phyloP scores from a whole-genome alignment of 2,329 filamentous ascomycete genomes.

The Neopestalotiopsis sp. region DNA sequence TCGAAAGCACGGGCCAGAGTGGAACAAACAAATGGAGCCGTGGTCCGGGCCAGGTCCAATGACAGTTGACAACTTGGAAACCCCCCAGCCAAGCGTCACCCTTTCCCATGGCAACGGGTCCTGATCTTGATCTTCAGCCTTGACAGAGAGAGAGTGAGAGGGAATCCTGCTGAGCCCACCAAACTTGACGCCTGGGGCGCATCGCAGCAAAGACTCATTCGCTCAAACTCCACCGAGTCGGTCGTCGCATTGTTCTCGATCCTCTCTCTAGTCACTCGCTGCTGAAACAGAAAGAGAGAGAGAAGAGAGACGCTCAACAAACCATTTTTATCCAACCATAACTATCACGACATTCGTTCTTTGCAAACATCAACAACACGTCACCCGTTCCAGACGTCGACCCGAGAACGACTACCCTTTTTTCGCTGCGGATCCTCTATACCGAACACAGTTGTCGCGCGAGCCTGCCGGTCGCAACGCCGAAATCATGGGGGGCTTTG shows the following conservation, averaged over 20 bases:
- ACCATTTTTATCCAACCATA: conserved; percentile 13
- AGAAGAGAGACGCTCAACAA: background rate
- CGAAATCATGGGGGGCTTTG: conserved; percentile 75
- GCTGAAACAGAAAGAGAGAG: background rate
- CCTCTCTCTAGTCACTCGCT: conserved; percentile 14
- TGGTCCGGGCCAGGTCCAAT: background rate
- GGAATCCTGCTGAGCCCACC: background rate
- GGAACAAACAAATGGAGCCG: background rate
- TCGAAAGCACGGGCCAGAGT: background rate
- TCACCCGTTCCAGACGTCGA: background rate
- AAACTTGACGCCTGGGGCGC: background rate
- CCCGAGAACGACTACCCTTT: background rate
- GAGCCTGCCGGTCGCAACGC: background rate
- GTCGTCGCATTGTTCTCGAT: conserved; percentile 4
- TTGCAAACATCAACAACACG: background rate
- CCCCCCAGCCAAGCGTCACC: conserved; percentile 1
- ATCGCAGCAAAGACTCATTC: background rate
- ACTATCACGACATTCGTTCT: conserved; percentile 12
- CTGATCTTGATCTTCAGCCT: conserved; percentile 10
- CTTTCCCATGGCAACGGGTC: conserved; percentile 16
- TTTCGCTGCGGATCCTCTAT: background rate
- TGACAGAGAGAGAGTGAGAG: background rate
- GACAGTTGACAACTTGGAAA: background rate
- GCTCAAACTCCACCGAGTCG: background rate
- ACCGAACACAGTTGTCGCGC: background rate